Evolutionary conservation across 176 grass and related monocot genomes (phyloP).

Genomic region (Zea mays): DNA sequence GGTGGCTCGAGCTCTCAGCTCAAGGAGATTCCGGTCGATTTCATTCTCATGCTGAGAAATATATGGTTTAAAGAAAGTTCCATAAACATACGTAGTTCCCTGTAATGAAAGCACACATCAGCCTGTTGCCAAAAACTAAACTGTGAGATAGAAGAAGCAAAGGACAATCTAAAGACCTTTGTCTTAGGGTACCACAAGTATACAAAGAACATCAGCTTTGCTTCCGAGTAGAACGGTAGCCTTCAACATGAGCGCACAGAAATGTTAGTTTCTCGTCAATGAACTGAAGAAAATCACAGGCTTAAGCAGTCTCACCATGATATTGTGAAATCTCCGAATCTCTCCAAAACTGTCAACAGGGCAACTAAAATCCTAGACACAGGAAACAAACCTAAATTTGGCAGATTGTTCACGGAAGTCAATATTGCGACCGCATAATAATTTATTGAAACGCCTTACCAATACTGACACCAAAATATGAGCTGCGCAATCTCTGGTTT

Average conservation of each 20-base stretch:
- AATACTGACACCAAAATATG: constrained; percentile 99
- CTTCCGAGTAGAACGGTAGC: constrained; percentile 94
- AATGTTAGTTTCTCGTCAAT: constrained; percentile 38
- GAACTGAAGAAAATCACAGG: constrained; percentile 29
- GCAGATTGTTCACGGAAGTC: background rate
- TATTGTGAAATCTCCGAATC: constrained; percentile 85
- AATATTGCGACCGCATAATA: constrained; percentile 14
- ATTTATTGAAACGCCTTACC: constrained; percentile 51
- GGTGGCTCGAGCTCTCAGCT: constrained; percentile 78
- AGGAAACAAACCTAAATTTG: constrained; percentile 27
- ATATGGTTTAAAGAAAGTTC: constrained; percentile 90
- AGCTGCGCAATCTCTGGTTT: constrained; percentile 94
- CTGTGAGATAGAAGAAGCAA: constrained; percentile 20
- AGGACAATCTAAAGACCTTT: constrained; percentile 57
- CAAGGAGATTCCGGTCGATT: constrained; percentile 86
- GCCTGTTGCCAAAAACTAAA: constrained; percentile 25
- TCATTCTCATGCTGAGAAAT: constrained; percentile 94
- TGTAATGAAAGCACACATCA: constrained; percentile 46
- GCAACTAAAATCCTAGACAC: constrained; percentile 90
- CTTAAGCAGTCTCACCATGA: constrained; percentile 71
- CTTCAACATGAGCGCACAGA: constrained; percentile 51
- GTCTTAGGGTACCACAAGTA: constrained; percentile 98
- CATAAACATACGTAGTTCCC: constrained; percentile 95
- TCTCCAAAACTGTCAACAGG: constrained; percentile 82
- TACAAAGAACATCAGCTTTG: constrained; percentile 85